phyloP scores from a whole-genome alignment of 257 asterid genomes.

The Vinca minor region DNA sequence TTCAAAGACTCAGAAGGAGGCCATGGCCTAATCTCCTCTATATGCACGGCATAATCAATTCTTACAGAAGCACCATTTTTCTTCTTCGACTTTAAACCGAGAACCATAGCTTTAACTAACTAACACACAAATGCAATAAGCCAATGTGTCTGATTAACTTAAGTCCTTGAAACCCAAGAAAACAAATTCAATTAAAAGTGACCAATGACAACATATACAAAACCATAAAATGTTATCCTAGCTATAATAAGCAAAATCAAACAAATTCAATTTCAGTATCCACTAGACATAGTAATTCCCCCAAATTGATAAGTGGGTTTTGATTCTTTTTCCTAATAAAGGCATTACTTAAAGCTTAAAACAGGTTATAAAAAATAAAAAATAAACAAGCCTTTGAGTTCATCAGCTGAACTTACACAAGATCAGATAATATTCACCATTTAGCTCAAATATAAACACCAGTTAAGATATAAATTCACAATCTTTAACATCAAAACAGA shows the following conservation, averaged over 20 bases:
- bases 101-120: constrained; percentile 59
- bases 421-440: background rate
- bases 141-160: constrained; percentile 18
- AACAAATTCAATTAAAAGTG: background rate
- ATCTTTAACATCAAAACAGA: background rate
- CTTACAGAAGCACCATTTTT: constrained; percentile 44
- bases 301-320: background rate
- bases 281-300: background rate
- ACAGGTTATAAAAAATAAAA: background rate
- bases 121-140: constrained; percentile 9
- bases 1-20: constrained; percentile 64
- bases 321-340: background rate
- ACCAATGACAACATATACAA: background rate
- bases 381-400: background rate
- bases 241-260: background rate
- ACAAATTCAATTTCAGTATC: background rate
- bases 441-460: constrained; percentile 3
- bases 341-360: background rate
- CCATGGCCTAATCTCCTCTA: constrained; percentile 75
- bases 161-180: background rate
- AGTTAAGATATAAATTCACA: background rate
- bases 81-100: constrained; percentile 55
- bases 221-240: background rate
- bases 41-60: constrained; percentile 43
- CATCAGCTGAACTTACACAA: background rate